A percentile compares a stretch with the other conserved stretches of the same genome.
phyloP scores from a whole-genome alignment of 805 yeast species.

The Candida cerambycidarum region DNA sequence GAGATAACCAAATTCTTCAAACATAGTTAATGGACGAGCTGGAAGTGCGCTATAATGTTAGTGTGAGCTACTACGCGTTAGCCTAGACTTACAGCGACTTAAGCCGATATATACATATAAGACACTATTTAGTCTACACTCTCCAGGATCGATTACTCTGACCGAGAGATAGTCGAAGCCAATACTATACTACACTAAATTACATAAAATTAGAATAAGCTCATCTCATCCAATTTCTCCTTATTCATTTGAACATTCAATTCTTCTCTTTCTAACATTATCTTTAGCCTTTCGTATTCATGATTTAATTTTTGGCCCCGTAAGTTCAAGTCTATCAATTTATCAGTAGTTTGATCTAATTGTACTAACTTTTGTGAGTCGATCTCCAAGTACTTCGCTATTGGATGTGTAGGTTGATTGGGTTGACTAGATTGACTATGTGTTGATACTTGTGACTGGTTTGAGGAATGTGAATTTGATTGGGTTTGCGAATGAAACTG shows the following conservation, averaged over 20 bases:
- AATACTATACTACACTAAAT: no score
- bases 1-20: conserved; percentile 11
- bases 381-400: conserved; percentile 4
- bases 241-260: conserved; percentile 37
- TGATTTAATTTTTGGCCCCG: conserved; percentile 22
- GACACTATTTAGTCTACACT: background rate
- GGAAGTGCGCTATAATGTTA: no score
- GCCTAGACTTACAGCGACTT: no score
- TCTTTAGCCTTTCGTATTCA: conserved; percentile 19
- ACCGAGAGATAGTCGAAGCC: no score
- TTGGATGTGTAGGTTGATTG: background rate
- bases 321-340: conserved; percentile 26
- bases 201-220: conserved; percentile 21
- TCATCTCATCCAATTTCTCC: conserved; percentile 52
- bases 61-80: no score
- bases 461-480: background rate
- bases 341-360: conserved; percentile 23
- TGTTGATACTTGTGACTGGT: background rate
- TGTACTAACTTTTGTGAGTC: conserved; percentile 22
- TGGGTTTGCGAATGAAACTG: no score
- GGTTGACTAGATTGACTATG: no score
- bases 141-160: no score
- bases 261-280: conserved; percentile 31
- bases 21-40: background rate
- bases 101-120: background rate